Conservation (phyloP, 2,329 filamentous ascomycete genomes). For the Ceratocystis papillata region DNA sequence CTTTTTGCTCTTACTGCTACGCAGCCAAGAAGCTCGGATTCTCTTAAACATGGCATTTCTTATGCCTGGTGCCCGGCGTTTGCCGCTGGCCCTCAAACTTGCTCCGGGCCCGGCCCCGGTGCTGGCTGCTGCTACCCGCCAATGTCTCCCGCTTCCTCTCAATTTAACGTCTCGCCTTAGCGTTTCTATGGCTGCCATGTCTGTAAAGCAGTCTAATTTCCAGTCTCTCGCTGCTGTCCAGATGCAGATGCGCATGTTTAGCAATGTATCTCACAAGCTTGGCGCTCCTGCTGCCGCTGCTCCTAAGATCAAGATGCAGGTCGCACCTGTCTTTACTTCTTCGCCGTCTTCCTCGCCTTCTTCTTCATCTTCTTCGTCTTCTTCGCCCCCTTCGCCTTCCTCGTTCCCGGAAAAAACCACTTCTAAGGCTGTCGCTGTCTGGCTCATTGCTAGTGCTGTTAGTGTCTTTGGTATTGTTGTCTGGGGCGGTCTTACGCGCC, state of each 20-base stretch:
- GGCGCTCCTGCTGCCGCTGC: conserved; percentile 1
- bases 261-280: conserved; percentile 13
- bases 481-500: conserved; percentile 80
- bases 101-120: not conserved
- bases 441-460: conserved; percentile 80
- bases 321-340: conserved; percentile 9
- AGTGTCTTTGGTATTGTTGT: conserved; percentile 97
- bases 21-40: not conserved
- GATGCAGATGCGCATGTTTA: conserved; percentile 22
- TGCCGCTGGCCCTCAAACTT: conserved; percentile 18
- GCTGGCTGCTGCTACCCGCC: conserved; percentile 10
- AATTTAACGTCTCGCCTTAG: conserved; percentile 4
- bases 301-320: not conserved
- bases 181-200: not conserved
- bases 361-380: not conserved
- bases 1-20: not conserved
- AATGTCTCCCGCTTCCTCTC: conserved; percentile 13
- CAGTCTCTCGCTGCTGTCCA: conserved; percentile 7
- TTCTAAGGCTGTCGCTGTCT: conserved; percentile 73
- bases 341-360: not conserved
- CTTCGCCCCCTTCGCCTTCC: conserved; percentile 17
- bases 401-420: conserved; percentile 51
- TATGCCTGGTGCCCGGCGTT: conserved; percentile 23
- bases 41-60: conserved; percentile 20
- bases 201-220: not conserved